These are phyloP conservation scores for Vanrija pseudolonga DNA, from an alignment of 1,284 basidiomycete genomes.

Conservation along the genomic window DNA sequence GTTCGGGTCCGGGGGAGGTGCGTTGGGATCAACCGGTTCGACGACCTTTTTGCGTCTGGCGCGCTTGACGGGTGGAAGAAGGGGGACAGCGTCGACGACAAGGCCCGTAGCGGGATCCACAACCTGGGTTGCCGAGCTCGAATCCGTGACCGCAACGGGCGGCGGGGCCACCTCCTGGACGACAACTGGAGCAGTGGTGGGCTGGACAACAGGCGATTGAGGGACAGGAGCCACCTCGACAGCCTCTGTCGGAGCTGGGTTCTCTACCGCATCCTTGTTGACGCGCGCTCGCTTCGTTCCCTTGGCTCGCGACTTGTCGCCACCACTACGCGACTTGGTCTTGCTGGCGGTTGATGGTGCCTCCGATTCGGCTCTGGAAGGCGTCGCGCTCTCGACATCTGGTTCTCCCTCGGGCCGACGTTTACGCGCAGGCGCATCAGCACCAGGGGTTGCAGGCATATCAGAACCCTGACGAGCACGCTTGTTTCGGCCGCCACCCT, in stretches of 20 bases:
- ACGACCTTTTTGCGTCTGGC: constrained; percentile 29
- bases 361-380: constrained; percentile 32
- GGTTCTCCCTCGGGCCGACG: constrained; percentile 6
- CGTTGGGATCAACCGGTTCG: constrained; percentile 10
- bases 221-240: neutral
- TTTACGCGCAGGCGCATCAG: constrained; percentile 10
- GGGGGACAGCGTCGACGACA: constrained; percentile 13
- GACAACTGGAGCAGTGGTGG: neutral
- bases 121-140: neutral
- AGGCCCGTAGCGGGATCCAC: constrained; percentile 12
- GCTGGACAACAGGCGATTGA: neutral
- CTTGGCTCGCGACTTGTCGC: constrained; percentile 16
- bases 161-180: neutral
- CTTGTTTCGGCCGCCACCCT: constrained; percentile 7
- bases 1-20: constrained; percentile 1
- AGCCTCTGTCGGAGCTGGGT: neutral
- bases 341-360: constrained; percentile 23
- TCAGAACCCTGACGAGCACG: constrained; percentile 1
- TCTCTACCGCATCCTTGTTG: constrained; percentile 10
- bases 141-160: neutral
- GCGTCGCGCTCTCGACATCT: constrained; percentile 9
- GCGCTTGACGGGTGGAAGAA: constrained; percentile 38
- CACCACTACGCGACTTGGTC: constrained; percentile 20
- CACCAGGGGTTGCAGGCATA: constrained; percentile 8
- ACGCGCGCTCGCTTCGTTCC: constrained; percentile 35